Base-by-base conservation (phyloP, 257 asterid species). In the Jaltomata sinuosa region DNA sequence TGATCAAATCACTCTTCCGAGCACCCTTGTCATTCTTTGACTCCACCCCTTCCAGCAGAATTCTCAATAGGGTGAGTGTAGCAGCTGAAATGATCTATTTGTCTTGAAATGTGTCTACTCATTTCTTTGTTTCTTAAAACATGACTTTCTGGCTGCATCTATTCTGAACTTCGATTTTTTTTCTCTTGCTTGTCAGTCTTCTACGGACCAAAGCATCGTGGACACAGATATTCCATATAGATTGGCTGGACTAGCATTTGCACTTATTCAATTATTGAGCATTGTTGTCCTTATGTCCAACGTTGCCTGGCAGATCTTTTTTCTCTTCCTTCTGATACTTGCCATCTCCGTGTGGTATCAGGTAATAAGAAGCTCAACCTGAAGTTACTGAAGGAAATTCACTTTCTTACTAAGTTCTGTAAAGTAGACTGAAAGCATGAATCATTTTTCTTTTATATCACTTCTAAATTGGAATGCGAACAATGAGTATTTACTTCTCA, bases 191-290 rank as follows among this genome's bases (percentile, higher is more conserved):
- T 72, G 65, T 45, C 89, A 94, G 97, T 89, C 95, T 67, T 94
- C 98, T 0, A 92, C 97, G 32, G 98, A 94, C 90, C 97, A 94
- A 87, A 91, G 97, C 92, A 83, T 86, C 38, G 91, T 92, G 85
- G 98, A 95, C 85, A 93, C 97, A 2, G 97, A 95, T 85, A 92
- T 93, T 81, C 97, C 98, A 0, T 95, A 91, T 88, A 84, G 98
- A 83, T 38, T 95, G 84, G 97, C 98, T 15, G 98, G 98, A 47
- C 83, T 95, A 65, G 97, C 91, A 11, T 95, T 95, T 88, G 98
- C 97, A 0, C 91, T 93, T 83, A 91, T 95, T 87, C 98, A 95
- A 87, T 92, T 95, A 3, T 47, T 95, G 81, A 92, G 97, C 87
- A 92, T 95, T 22, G 85, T 93, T 49, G 89, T 91, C 83, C 96